Evolutionary conservation across 192 early-diverging fungal species (phyloP).

Genomic region (Umbelopsis vinacea): DNA sequence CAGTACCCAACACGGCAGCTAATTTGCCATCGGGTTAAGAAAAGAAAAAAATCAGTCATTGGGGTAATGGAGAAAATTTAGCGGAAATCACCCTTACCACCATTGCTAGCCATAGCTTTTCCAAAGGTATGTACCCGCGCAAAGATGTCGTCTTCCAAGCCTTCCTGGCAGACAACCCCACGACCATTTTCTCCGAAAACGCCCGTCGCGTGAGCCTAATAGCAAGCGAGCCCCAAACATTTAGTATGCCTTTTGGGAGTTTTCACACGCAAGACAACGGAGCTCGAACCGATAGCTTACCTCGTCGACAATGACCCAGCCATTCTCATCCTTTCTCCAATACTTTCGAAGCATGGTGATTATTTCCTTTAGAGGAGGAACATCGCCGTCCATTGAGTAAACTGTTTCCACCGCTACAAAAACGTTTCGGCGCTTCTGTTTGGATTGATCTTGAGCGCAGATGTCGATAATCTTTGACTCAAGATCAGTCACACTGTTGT

Average conservation of each 20-base stretch:
- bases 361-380: slow-evolving; percentile 69
- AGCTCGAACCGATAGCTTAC: slow-evolving; percentile 39
- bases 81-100: slow-evolving; percentile 51
- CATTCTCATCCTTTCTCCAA: slow-evolving; percentile 50
- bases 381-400: slow-evolving; percentile 88
- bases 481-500: slow-evolving; percentile 70
- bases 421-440: slow-evolving; percentile 40
- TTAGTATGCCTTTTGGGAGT: not conserved
- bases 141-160: slow-evolving; percentile 68
- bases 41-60: not conserved
- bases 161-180: slow-evolving; percentile 67
- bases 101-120: slow-evolving; percentile 79
- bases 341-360: slow-evolving; percentile 49
- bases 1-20: slow-evolving; percentile 76
- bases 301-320: slow-evolving; percentile 80
- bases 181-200: slow-evolving; percentile 69
- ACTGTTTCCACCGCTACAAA: slow-evolving; percentile 79
- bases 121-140: slow-evolving; percentile 85
- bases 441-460: slow-evolving; percentile 34
- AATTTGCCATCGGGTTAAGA: not conserved
- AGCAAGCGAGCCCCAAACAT: not conserved
- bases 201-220: slow-evolving; percentile 79
- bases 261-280: not conserved
- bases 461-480: slow-evolving; percentile 35
- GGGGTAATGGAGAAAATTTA: not conserved